Base-by-base conservation (phyloP, 2,329 filamentous ascomycete species). In the Aureobasidium sp. region DNA sequence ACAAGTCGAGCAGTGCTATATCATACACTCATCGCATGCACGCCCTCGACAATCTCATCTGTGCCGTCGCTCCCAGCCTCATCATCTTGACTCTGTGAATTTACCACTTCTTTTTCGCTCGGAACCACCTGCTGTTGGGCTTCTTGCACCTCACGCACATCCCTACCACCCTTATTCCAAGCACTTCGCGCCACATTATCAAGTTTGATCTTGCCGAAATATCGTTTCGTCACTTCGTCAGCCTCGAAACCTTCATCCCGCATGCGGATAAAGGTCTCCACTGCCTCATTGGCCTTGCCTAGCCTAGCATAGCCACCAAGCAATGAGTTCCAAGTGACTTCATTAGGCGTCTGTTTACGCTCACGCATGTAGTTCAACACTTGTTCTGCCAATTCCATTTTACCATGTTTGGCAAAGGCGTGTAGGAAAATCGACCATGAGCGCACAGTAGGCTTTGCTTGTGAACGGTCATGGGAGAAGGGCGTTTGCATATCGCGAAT, bases 401-500 rank as follows among this genome's bases (percentile, higher is more conserved):
- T 82, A 6, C 78, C 72, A 48, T 86, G 79, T 55, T 78, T 81
- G 67, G 88, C 81, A 72, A 93, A 88, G 1, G 84, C 85, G 63
- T 87, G 82, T 59, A 96, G 77, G 61, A 97, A 78, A 63, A 94
- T 88, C 59, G 84, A 88, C 85, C 91, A 96, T 0, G 89, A 92
- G 68, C 84, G 80, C 5, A 85, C 73, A 54, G 82, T 86, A 1
- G 91, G 90, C 63, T 25, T 61, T 29, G 32, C 63, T 59, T 55
- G 9, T 4, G 53, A 37, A 8, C 65, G 59, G 14, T 14, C 3
- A n/a, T 45, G 32, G 3, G 21, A 63, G 41, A 13, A 44, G n/a
- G 32, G 61, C 9, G 58, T 64, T 51, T 73, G 71, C 85, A 89
- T 88, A 64, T 85, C 79, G 62, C 81, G 79, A 53, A 89, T 77